These are phyloP conservation scores for Coniochaeta sp. DNA, from an alignment of 2,329 filamentous ascomycete species.

Conservation along the genomic window DNA sequence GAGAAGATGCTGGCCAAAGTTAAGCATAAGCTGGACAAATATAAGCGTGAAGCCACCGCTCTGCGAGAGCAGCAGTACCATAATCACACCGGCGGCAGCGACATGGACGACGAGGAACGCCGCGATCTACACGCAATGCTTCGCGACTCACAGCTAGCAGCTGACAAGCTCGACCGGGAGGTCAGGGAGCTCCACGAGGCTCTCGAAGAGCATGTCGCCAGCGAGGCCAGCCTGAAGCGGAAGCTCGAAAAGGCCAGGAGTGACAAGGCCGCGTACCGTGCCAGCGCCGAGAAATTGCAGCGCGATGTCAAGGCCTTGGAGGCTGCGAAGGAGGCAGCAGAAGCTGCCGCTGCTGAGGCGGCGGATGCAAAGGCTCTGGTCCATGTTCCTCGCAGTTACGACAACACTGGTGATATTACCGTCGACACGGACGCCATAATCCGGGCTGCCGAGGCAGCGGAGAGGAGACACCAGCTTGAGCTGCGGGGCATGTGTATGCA, in stretches of 20 bases:
- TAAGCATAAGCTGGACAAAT: conserved; percentile 42
- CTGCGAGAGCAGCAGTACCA: conserved; percentile 21
- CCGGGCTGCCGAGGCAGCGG: conserved; percentile 50
- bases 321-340: conserved; percentile 27
- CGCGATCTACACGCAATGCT: conserved; percentile 53
- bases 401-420: conserved; percentile 27
- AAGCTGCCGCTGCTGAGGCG: conserved; percentile 20
- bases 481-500: conserved; percentile 79
- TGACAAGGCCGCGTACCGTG: conserved; percentile 51
- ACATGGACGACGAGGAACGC: conserved; percentile 41
- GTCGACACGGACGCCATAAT: conserved; percentile 51
- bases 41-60: conserved; percentile 33
- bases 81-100: conserved; percentile 23
- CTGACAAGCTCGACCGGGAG: conserved; percentile 64
- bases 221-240: conserved; percentile 52
- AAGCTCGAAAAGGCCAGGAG: conserved; percentile 65
- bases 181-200: conserved; percentile 61
- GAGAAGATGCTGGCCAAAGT: conserved; percentile 34
- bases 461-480: conserved; percentile 66
- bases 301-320: conserved; percentile 40
- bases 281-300: conserved; percentile 46
- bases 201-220: conserved; percentile 46
- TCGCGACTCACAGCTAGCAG: conserved; percentile 54
- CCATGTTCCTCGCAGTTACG: conserved; percentile 9
- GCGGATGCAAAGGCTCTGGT: conserved; percentile 14